Base-by-base conservation (phyloP, 106 monocot genomes). In the Allium fistulosum region DNA sequence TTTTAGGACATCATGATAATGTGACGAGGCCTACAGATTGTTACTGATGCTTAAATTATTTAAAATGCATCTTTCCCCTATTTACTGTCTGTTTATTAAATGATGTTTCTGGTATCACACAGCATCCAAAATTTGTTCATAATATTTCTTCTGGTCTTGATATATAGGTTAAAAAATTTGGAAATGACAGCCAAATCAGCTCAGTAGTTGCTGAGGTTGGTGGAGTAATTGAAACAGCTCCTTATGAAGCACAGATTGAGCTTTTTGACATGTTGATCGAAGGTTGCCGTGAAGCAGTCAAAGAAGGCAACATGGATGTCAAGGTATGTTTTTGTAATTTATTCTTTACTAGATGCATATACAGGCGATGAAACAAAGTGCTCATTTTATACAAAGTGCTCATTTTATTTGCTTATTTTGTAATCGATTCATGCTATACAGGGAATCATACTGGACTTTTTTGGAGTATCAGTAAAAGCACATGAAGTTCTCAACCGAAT, bases 401-500 rank as follows among this genome's bases (percentile, higher is more conserved):
- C 37, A 37, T 37, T 37, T 37, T 37, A 37, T 37, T 2, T 37
- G 37, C 37, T 37, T 37, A 37, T 37, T 37, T 37, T 37, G 37
- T 37, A 4, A 37, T 37, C 1, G 37, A 37, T 37, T 37, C 5
- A 37, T 37, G 37, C 37, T 72, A 26, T 80, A 2, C 68, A 99
- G 99, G 99, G 99, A 62, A 87, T 82, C 58, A 57, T 93, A 46
- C 72, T 99, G 77, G 93, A 99, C 75, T 99, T 93, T 76, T 99
- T 93, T 87, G 99, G 99, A 65, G 90, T 99, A 17, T 51, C 99
- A 69, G 93, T 99, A 13, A 93, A 90, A 62, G 99, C 99, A 46
- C 68, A 80, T 71, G 99, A 99, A 80, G 27, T 99, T 53, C 55
- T 99, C 57, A 82, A 82, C 71, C 93, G 99, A 62, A 78, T 90